Conservation (phyloP, 2,329 filamentous ascomycete species). For the Blastomyces silverae region DNA sequence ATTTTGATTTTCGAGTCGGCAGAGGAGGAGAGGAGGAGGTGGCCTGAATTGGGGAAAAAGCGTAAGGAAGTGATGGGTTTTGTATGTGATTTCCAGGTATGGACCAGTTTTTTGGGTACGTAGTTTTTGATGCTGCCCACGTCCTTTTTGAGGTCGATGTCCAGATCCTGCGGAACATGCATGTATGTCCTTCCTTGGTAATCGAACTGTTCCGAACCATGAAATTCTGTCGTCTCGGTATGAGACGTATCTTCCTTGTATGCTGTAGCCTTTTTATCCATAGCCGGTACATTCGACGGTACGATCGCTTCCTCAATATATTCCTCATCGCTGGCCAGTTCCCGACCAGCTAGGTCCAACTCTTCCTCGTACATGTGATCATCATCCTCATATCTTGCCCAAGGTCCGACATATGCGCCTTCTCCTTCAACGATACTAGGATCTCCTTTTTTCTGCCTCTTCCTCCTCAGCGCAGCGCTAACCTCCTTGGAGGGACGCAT, state of each 20-base stretch:
- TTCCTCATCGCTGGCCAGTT: conserved; percentile 71
- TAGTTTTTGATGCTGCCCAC: conserved; percentile 75
- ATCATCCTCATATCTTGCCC: conserved; percentile 76
- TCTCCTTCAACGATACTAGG: conserved; percentile 77
- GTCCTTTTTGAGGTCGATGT: conserved; percentile 77
- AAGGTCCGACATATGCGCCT: conserved; percentile 85
- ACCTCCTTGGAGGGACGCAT: conserved; percentile 61
- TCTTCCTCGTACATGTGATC: conserved; percentile 64
- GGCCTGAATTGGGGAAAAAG: conserved; percentile 82
- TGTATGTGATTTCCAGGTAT: conserved; percentile 78
- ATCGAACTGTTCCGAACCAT: conserved; percentile 75
- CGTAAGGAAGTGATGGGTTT: conserved; percentile 82
- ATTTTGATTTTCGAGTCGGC: conserved; percentile 89
- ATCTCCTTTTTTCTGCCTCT: conserved; percentile 78
- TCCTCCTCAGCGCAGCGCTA: conserved; percentile 60
- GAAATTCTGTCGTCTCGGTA: conserved; percentile 78
- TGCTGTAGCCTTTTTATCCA: conserved; percentile 47
- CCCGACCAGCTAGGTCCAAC: conserved; percentile 59
- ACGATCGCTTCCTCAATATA: conserved; percentile 68
- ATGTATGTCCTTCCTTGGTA: conserved; percentile 96
- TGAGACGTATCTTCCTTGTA: conserved; percentile 52
- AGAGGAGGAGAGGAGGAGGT: conserved; percentile 80
- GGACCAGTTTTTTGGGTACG: conserved; percentile 87
- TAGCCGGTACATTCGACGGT: conserved; percentile 44
- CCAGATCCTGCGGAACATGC: conserved; percentile 89